These are phyloP conservation scores for Tanacetum coccineum DNA, from an alignment of 129 eudicot genomes.

Conservation along the genomic window DNA sequence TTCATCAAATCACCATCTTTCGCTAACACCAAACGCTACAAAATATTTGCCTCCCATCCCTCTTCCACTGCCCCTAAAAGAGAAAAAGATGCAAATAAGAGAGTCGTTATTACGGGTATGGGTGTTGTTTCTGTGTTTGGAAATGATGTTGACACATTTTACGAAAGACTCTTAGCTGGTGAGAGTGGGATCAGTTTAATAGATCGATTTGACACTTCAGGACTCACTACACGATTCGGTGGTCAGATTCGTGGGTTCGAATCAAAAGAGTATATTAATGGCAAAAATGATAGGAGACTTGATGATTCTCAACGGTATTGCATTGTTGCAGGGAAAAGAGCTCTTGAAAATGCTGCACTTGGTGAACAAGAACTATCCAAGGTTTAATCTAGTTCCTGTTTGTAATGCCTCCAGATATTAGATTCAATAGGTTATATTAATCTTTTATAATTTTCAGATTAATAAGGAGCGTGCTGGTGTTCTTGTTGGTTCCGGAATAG, in stretches of 20 bases:
- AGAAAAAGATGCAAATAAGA: neutral
- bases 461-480: slow-evolving; percentile 1
- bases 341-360: neutral
- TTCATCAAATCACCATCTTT: neutral
- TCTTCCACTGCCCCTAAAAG: neutral
- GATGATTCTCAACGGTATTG: neutral
- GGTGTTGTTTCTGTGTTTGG: slow-evolving; percentile 3
- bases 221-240: neutral
- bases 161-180: slow-evolving; percentile 6
- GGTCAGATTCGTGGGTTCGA: slow-evolving; percentile 5
- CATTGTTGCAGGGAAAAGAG: slow-evolving; percentile 7
- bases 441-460: neutral
- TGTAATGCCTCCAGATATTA: neutral
- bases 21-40: neutral
- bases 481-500: neutral
- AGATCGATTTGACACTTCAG: neutral
- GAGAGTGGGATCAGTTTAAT: slow-evolving; percentile 10
- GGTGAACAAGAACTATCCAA: neutral
- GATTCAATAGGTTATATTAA: neutral
- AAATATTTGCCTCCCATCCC: neutral
- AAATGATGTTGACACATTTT: neutral
- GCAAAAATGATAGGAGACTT: neutral
- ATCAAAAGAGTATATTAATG: neutral
- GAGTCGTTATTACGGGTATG: slow-evolving; percentile 5
- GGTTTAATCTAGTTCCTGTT: neutral